Percentiles rank a stretch among this genome's conserved stretches.
Conservation (phyloP, 768 basidiomycete genomes). For the Pleurotus giganteus region DNA sequence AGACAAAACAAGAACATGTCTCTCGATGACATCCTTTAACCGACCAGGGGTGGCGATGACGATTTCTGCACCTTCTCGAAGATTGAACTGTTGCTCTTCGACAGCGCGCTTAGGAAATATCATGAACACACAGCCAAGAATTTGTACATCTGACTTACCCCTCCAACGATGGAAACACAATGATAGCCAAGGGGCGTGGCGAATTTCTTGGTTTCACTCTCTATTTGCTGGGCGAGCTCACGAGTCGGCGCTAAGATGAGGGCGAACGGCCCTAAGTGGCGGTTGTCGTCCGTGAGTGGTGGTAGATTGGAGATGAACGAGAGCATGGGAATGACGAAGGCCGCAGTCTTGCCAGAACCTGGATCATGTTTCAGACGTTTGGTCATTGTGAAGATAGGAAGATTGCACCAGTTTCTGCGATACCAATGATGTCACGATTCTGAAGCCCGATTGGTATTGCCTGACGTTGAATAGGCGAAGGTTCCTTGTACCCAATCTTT, state of each 20-base stretch:
- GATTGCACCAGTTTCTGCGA: slow-evolving; percentile 87
- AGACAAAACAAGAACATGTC: slow-evolving; percentile 90
- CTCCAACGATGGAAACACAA: slow-evolving; percentile 98
- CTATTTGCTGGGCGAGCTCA: slow-evolving; percentile 97
- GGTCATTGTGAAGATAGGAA: slow-evolving; percentile 8
- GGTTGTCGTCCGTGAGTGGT: slow-evolving; percentile 85
- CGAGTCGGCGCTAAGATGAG: slow-evolving; percentile 96
- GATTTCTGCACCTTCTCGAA: slow-evolving; percentile 98
- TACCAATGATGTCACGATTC: slow-evolving; percentile 96
- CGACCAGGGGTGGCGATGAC: slow-evolving; percentile 99
- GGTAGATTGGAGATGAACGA: slow-evolving; percentile 89
- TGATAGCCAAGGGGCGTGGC: slow-evolving; percentile 86
- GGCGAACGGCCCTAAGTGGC: slow-evolving; percentile 91
- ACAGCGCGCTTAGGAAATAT: slow-evolving; percentile 65
- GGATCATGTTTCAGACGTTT: slow-evolving; percentile 8
- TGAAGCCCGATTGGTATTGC: slow-evolving; percentile 99
- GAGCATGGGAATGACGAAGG: slow-evolving; percentile 98
- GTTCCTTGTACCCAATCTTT: slow-evolving; percentile 93
- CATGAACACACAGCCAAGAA: slow-evolving; percentile 10
- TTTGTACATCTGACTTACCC: slow-evolving; percentile 47
- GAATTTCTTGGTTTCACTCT: slow-evolving; percentile 89
- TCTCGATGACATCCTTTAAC: slow-evolving; percentile 95
- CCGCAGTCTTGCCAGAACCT: slow-evolving; percentile 99
- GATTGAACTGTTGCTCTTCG: slow-evolving; percentile 96
- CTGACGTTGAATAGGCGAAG: slow-evolving; percentile 95